Evolutionary conservation across 768 basidiomycete genomes (phyloP), one percentile per base, ranked within the genome.

Genomic region (Exidia glandulosa): DNA sequence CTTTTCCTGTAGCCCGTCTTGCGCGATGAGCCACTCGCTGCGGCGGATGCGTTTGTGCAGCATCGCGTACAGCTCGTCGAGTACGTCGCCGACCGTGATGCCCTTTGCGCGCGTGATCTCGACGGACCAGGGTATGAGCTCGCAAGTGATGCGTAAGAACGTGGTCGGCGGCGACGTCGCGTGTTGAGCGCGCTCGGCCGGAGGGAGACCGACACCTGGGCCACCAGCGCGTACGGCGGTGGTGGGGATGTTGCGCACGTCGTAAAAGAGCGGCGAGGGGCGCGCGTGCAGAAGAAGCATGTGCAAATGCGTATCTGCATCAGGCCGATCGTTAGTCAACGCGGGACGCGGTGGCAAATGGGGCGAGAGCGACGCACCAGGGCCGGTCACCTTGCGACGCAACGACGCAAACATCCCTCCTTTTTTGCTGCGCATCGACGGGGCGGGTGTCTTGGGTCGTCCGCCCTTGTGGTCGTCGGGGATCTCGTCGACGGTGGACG

Each of bases 31-130:
- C 59, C 59, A 63, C 45, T 63, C 62, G 30, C 37, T 1, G 9
- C 41, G 37, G 2, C 32, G 32, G 3, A 63, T 59, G 47, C 45
- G 59, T 19, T 55, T 36, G 19, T 56, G 59, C 32, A 63, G 33
- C 29, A 30, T 29, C 32, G 41, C 54, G 59, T 60, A 57, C 32
- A 63, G 25, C 29, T 48, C 56, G 19, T 57, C 34, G 47, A 63
- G 59, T 19, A 63, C 59, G 56, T 63, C 62, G 27, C 62, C 62
- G 37, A 63, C 59, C 29, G 62, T 63, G 25, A 63, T 59, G 55
- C 31, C 37, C 31, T 25, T 29, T 19, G 27, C 1, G 25, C n/a
- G 50, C 19, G 48, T 41, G 5, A 63, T 57, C 3, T 50, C 56
- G 36, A 60, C 31, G 14, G 59, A 29, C 62, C 62, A 63, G 9